Base-by-base conservation (phyloP, 371 early-diverging fungal species). In the Mortierella sp. region DNA sequence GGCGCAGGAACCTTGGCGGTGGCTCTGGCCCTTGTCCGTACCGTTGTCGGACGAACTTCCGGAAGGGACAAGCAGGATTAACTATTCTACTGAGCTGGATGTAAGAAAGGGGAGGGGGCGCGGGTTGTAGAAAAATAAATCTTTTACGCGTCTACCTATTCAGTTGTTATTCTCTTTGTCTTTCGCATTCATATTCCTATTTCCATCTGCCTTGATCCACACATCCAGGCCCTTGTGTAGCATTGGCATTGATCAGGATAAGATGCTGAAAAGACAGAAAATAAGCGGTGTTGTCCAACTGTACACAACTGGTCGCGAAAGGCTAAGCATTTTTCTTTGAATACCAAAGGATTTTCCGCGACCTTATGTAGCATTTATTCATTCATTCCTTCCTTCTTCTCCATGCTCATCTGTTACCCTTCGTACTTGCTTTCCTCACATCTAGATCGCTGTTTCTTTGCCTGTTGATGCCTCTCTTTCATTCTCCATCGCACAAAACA, bases 21-120 rank as follows among this genome's bases (percentile, higher is more conserved):
- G 31, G 70, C 80, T 13, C 69, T 69, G 24, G 79, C 76, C 5
- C 46, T 86, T 72, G 67, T 77, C 50, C 77, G 79, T 40, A 31
- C 79, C 6, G 77, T 82, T 2, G 2, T 28, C 21, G 61, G 74
- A 13, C 79, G 77, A 21, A 34, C 59, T 14, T 28, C 79, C 31
- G 73, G 51, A 50, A 85, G 81, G 69, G 78, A 76, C 57, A 85
- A 85, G 37, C 78, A 61, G 50, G 85, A 85, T 53, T 85, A 77
- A 73, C 61, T 61, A 19, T 57, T 31, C 31, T 61, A 16, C 50
- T 71, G 46, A 8, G 14, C 37, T 10, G 0, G n/a, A n/a, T n/a
- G n/a, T n/a, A 53, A 69, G 14, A 26, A 64, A 31, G 21, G 34
- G 2, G n/a, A 24, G n/a, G 5, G 31, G 31, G 61, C 26, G 31